Conservation (phyloP, 2,329 filamentous ascomycete species). For the Furcasterigmium sp. region DNA sequence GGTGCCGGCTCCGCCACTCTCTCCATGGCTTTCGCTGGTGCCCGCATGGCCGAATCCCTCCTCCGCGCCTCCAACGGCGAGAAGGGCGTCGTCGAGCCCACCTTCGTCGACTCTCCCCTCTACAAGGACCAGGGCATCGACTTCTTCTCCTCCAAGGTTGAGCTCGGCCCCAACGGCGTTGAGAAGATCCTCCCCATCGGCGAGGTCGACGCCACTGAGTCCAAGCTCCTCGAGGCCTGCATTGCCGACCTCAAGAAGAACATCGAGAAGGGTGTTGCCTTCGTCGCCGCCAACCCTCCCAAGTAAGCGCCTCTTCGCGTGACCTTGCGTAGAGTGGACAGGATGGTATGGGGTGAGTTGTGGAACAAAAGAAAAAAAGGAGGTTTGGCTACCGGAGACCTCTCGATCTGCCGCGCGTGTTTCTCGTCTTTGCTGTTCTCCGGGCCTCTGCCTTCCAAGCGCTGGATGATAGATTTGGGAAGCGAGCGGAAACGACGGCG, state of each 20-base stretch:
- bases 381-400: no score
- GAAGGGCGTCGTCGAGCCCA: constrained; percentile 92
- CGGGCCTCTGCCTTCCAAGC: constrained; percentile 1
- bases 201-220: constrained; percentile 76
- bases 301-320: constrained; percentile 37
- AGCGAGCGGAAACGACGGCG: neutral
- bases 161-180: constrained; percentile 94
- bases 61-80: constrained; percentile 89
- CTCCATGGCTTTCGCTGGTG: constrained; percentile 97
- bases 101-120: constrained; percentile 93
- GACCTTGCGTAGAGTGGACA: no score
- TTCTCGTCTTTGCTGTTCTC: constrained; percentile 4
- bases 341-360: neutral
- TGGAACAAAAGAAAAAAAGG: neutral
- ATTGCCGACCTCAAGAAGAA: constrained; percentile 86
- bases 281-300: constrained; percentile 54
- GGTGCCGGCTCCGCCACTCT: constrained; percentile 95
- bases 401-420: neutral
- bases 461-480: constrained; percentile 1
- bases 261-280: constrained; percentile 81
- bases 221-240: constrained; percentile 83
- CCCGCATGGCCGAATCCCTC: constrained; percentile 79
- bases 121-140: constrained; percentile 98
- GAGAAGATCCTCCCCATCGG: constrained; percentile 89
- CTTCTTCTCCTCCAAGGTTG: constrained; percentile 93